Base-by-base conservation (phyloP, 257 asterid species). In the Cruciata laevipes region DNA sequence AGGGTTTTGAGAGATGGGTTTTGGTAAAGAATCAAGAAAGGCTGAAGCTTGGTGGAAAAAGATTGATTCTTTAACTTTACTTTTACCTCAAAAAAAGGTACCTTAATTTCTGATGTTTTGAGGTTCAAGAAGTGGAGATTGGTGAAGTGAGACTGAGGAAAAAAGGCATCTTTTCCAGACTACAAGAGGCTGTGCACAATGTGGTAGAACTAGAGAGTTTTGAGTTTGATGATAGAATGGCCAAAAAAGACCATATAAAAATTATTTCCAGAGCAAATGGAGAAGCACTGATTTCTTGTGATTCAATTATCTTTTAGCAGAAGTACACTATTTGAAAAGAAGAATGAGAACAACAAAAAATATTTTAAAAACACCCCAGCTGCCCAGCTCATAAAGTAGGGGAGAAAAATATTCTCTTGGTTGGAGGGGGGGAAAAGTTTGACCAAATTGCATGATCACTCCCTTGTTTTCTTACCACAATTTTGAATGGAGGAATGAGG, bases 101-200 rank as follows among this genome's bases (percentile, higher is more conserved):
- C 53, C 53, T 75, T 72, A 83, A 84, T 65, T 78, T 79, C 30
- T 71, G 83, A 80, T 76, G 76, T 49, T 74, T 67, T 47, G 74
- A 73, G 27, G 60, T 53, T 53, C 27, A n/a, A 42, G 71, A 73
- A 33, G 67, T 76, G 79, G 81, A 75, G 75, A 67, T 35, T 16
- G 75, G 67, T 70, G 81, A 40, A 64, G 63, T 63, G 69, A 63
- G 73, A 59, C 65, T 60, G 69, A 56, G 65, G 55, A 47, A 47
- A 47, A 47, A 60, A 61, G 47, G 70, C 32, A 47, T 77, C 82
- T 83, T 76, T 81, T 81, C 13, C 76, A 56, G 76, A 72, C 38
- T 67, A 71, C 17, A 69, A 32, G 24, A 59, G n/a, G 76, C 59
- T 77, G 71, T 67, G 73, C 72, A 44, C 67, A 67, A 18, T 59